Evolutionary conservation across 1,139 yeast species (phyloP).

Genomic region (Hyphopichia wangnamkhiaoensis): DNA sequence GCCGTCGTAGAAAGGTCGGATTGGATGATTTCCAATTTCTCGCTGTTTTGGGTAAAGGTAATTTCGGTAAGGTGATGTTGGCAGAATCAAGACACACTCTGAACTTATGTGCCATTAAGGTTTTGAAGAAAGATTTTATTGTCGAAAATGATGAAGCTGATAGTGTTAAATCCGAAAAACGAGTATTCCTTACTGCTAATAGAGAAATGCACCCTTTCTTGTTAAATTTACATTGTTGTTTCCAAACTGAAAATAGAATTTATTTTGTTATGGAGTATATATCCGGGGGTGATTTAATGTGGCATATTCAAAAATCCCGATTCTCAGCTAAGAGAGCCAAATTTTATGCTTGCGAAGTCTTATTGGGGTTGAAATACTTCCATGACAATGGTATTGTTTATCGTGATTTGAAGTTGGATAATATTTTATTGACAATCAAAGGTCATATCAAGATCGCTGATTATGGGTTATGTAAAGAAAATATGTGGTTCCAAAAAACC

Average conservation of each 20-base stretch:
- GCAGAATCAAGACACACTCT: slow-evolving; percentile 86
- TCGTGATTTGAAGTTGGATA: slow-evolving; percentile 94
- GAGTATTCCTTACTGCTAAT: slow-evolving; percentile 89
- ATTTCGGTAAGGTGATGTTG: slow-evolving; percentile 95
- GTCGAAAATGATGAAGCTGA: slow-evolving; percentile 96
- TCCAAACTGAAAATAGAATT: slow-evolving; percentile 95
- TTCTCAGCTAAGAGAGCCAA: slow-evolving; percentile 91
- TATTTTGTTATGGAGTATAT: slow-evolving; percentile 98
- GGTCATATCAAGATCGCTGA: slow-evolving; percentile 99
- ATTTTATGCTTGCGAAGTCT: slow-evolving; percentile 95
- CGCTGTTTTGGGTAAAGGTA: slow-evolving; percentile 96
- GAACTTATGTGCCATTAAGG: slow-evolving; percentile 89
- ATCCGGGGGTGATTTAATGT: slow-evolving; percentile 98
- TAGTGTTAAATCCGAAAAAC: slow-evolving; percentile 89
- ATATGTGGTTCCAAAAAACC: slow-evolving; percentile 88
- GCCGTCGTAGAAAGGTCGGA: slow-evolving; percentile 72
- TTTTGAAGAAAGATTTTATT: slow-evolving; percentile 90
- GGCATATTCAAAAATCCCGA: slow-evolving; percentile 95
- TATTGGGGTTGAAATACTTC: slow-evolving; percentile 85
- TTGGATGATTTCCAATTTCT: slow-evolving; percentile 91
- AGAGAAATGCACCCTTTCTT: slow-evolving; percentile 90
- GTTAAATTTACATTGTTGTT: slow-evolving; percentile 88
- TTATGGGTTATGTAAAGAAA: slow-evolving; percentile 94
- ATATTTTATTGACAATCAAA: slow-evolving; percentile 78
- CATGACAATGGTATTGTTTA: slow-evolving; percentile 96